Percentiles rank a stretch among this genome's conserved stretches.
Conservation (phyloP, 2,329 filamentous ascomycete species). For the Trichoderma sp. region DNA sequence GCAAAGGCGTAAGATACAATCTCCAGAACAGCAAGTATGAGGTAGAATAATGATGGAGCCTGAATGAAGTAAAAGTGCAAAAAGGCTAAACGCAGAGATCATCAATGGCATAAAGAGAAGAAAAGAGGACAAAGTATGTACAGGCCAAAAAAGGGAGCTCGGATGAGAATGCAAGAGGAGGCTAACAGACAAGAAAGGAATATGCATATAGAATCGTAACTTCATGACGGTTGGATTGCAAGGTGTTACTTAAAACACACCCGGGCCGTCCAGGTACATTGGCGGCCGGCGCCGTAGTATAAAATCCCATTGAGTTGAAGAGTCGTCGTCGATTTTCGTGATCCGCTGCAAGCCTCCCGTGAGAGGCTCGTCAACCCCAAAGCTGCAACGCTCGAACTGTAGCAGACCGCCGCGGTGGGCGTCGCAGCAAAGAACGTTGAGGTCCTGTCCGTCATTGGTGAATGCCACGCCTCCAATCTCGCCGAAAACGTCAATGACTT, state of each 20-base stretch:
- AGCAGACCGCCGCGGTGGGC: conserved; percentile 63
- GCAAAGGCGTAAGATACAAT: background rate
- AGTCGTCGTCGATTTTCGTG: background rate
- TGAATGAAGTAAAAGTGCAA: background rate
- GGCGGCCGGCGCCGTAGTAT: conserved; percentile 14
- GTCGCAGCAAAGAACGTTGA: conserved; percentile 70
- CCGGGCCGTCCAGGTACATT: conserved; percentile 24
- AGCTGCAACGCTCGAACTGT: conserved; percentile 53
- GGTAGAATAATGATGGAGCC: background rate
- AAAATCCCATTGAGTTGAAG: conserved; percentile 8
- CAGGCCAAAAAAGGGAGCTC: background rate
- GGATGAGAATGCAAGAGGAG: background rate
- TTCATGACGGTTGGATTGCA: background rate
- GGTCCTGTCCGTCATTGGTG: conserved; percentile 62
- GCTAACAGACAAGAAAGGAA: background rate
- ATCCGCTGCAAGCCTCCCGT: conserved; percentile 21
- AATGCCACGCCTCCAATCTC: conserved; percentile 69
- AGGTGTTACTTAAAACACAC: conserved; percentile 23
- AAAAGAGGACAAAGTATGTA: background rate
- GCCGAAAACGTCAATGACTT: conserved; percentile 72
- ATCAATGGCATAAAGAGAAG: background rate
- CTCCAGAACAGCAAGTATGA: background rate
- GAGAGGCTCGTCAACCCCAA: conserved; percentile 29
- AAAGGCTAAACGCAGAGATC: background rate
- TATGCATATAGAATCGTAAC: conserved; percentile 7